Conservation (phyloP, 192 early-diverging fungal species). For the Rhizophlyctis rosea region DNA sequence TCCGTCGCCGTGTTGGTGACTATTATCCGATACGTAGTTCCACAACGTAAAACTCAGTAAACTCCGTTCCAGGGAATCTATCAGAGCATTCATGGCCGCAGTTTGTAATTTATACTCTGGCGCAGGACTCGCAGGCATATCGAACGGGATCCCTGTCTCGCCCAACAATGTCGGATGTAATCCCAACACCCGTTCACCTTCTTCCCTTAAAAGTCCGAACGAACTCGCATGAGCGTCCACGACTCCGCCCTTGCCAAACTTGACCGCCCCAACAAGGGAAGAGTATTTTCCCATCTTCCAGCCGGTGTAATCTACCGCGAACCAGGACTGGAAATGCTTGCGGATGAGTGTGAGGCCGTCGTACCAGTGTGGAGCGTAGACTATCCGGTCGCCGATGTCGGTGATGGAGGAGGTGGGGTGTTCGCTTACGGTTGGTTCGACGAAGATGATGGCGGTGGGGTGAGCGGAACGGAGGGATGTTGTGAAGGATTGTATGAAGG, state of each 20-base stretch:
- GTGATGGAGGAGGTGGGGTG: conserved; percentile 25
- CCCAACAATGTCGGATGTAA: conserved; percentile 65
- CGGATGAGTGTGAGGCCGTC: conserved; percentile 68
- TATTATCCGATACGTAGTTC: conserved; percentile 76
- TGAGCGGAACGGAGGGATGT: conserved; percentile 54
- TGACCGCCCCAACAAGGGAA: conserved; percentile 58
- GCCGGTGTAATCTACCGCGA: conserved; percentile 55
- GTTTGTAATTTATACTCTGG: conserved; percentile 64
- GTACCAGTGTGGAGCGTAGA: conserved; percentile 81
- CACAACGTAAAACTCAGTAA: conserved; percentile 74
- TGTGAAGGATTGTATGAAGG: conserved; percentile 68
- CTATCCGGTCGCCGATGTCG: conserved; percentile 39
- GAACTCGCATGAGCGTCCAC: conserved; percentile 56
- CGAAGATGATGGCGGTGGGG: conserved; percentile 58
- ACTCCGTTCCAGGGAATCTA: conserved; percentile 60
- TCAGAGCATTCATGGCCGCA: conserved; percentile 65
- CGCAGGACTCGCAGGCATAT: conserved; percentile 65
- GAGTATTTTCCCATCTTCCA: conserved; percentile 48
- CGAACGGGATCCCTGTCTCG: conserved; percentile 78
- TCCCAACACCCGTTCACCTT: conserved; percentile 44
- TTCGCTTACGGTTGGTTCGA: conserved; percentile 74
- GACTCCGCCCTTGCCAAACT: conserved; percentile 67
- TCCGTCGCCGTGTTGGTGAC: conserved; percentile 67
- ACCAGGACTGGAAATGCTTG: conserved; percentile 55
- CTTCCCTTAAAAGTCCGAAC: conserved; percentile 20